Base-by-base conservation (phyloP, 2,329 filamentous ascomycete species). In the Cladosporium sp. region DNA sequence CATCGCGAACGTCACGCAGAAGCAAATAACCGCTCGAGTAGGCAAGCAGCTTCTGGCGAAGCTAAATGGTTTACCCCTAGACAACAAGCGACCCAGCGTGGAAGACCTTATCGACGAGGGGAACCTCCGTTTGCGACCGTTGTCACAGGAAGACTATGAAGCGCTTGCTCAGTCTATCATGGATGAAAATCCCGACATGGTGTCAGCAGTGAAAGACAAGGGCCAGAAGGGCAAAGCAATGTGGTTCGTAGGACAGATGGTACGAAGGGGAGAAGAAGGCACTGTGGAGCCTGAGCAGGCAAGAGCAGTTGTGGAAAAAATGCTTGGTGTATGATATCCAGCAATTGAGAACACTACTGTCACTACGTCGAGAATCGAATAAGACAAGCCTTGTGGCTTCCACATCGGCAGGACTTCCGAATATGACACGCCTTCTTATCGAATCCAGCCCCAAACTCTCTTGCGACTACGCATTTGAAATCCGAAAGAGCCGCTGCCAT, bases 221-320 rank as follows among this genome's bases (percentile, higher is more conserved):
- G 77, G 78, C 0, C 81, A 85, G 58, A 71, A 73, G 31, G 81
- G 82, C n/a, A 87, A 87, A 66, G 66, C 85, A 6, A 82, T 81
- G 61, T 87, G 79, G 73, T 79, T 87, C 59, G 77, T 87, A 11
- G 84, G 84, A 9, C 80, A 85, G 66, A 85, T 87, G 79, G 82
- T 86, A 69, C 73, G 79, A 42, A 69, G 72, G 55, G 81, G 80
- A 28, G 74, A 77, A 28, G 79, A 81, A 54, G 82, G 82, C 1
- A 79, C 79, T 1, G 77, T 86, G 6, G 81, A 86, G 66, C 79
- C 84, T 4, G 72, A 74, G 53, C 76, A 75, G 61, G 83, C 82
- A 9, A 78, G 79, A 64, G 68, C 71, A 53, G 72, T 80, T 9
- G 65, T 86, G 33, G 72, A 72, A 53, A 70, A 75, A 61, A 60